A percentile compares a stretch with the other conserved stretches of the same genome.
Conservation (phyloP, 1,284 basidiomycete genomes). For the Leccinum holopus region DNA sequence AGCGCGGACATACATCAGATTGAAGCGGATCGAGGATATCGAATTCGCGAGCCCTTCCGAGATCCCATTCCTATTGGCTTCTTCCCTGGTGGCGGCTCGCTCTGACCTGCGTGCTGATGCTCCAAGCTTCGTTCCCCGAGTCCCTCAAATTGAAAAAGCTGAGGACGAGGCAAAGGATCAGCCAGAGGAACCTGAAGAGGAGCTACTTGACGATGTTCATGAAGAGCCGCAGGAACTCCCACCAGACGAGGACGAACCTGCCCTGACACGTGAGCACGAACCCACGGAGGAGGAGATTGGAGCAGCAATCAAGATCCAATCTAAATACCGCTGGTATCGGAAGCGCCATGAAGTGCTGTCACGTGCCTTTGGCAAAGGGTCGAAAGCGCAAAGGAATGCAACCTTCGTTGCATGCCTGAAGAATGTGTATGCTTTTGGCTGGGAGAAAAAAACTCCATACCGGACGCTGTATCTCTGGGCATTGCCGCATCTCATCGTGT, state of each 20-base stretch:
- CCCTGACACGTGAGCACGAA: constrained; percentile 15
- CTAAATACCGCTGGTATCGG: constrained; percentile 27
- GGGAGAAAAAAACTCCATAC: constrained; percentile 38
- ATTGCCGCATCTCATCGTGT: constrained; percentile 48
- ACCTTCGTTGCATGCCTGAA: constrained; percentile 38
- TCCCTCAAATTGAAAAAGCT: not conserved
- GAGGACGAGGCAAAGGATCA: constrained; percentile 6
- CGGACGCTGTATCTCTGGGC: constrained; percentile 48
- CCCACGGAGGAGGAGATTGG: constrained; percentile 21
- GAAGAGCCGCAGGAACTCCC: constrained; percentile 19
- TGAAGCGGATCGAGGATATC: constrained; percentile 21
- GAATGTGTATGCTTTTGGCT: constrained; percentile 34
- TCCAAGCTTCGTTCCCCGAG: constrained; percentile 15
- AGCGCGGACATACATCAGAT: not conserved
- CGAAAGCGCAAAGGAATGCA: constrained; percentile 26
- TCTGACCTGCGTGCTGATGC: constrained; percentile 18
- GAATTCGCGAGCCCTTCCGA: constrained; percentile 19
- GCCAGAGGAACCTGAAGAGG: constrained; percentile 11
- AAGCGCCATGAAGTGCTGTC: constrained; percentile 20
- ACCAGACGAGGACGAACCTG: constrained; percentile 7
- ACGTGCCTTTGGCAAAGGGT: constrained; percentile 29
- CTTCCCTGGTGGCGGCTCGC: constrained; percentile 17
- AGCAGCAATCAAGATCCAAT: constrained; percentile 22
- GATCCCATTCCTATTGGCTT: constrained; percentile 20
- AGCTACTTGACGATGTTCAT: constrained; percentile 18